These are phyloP conservation scores for Quercus dentata DNA, from an alignment of 306 rosid genomes.

Conservation along the genomic window DNA sequence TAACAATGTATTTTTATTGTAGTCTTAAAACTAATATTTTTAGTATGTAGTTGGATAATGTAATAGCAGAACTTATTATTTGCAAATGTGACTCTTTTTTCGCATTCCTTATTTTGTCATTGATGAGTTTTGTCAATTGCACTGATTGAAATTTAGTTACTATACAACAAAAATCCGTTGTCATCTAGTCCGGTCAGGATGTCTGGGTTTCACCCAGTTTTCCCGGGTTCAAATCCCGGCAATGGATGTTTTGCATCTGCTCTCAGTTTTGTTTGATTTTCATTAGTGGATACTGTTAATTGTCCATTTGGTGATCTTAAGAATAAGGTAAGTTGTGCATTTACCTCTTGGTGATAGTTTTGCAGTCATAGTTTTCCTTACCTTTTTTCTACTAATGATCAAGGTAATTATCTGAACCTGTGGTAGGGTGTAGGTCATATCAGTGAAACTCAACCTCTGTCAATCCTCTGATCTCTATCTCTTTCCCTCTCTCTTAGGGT, in stretches of 20 bases:
- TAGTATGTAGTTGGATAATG: background rate
- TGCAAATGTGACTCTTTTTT: background rate
- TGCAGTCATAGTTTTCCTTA: background rate
- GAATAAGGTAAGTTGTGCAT: background rate
- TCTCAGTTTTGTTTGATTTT: background rate
- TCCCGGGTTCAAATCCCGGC: conserved; percentile 73
- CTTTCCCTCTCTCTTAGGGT: background rate
- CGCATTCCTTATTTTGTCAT: background rate
- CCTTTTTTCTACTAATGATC: background rate
- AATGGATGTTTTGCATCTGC: conserved; percentile 25
- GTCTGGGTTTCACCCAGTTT: conserved; percentile 59
- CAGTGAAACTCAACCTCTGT: background rate
- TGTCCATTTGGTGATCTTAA: background rate
- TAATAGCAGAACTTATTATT: background rate
- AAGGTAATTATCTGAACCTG: too few species aligned
- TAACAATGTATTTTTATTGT: background rate
- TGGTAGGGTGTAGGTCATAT: background rate
- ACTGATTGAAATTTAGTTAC: background rate
- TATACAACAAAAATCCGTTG: conserved; percentile 28
- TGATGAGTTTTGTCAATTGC: background rate
- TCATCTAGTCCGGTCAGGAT: conserved; percentile 63
- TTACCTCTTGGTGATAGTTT: background rate
- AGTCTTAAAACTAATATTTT: background rate
- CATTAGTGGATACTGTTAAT: background rate
- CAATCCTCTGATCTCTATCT: background rate